Evolutionary conservation across 371 early-diverging fungal genomes (phyloP), one percentile per base, ranked within the genome.

Genomic region (Rhizopus sp.): DNA sequence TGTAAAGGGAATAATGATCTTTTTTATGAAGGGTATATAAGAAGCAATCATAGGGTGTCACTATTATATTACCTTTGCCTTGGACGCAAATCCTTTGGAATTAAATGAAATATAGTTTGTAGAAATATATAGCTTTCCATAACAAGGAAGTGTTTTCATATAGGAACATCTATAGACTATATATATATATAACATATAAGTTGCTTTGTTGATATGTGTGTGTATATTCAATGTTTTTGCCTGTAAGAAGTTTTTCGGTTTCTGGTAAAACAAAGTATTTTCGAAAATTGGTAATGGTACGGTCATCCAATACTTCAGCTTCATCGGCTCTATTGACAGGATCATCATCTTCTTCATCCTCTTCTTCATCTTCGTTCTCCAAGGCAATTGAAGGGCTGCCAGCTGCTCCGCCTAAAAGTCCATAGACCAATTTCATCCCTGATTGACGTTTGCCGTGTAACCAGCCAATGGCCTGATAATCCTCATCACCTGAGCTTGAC

Each of bases 91-190:
- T 2, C 81, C 69, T 56, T 79, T 82, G 5, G 89, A 87, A 53
- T 83, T 84, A 63, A 83, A 91, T 46, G 85, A 88, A 5, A 91
- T 59, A 60, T 84, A 81, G 58, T 84, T 72, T 23, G 72, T 69
- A 0, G 92, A 87, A 16, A 92, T 72, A 54, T 87, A 90, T 0
- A 91, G 50, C 31, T 81, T 81, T 17, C 92, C 92, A 38, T 81
- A 85, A 41, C 71, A 75, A 32, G 75, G 91, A 49, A 80, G 60
- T 47, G 72, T 73, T 40, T 75, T 73, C 66, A 73, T 63, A 7
- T 77, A 56, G 12, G 75, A 77, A 30, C 73, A 81, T 23, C 81
- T 74, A 47, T 73, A 75, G 1, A 82, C 79, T 60, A 69, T 17
- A 35, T 29, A 39, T 29, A 39, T 15, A 16, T 12, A 16, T 10